phyloP scores from a whole-genome alignment of 2,329 filamentous ascomycete species.

The Sclerotinia nivalis region DNA sequence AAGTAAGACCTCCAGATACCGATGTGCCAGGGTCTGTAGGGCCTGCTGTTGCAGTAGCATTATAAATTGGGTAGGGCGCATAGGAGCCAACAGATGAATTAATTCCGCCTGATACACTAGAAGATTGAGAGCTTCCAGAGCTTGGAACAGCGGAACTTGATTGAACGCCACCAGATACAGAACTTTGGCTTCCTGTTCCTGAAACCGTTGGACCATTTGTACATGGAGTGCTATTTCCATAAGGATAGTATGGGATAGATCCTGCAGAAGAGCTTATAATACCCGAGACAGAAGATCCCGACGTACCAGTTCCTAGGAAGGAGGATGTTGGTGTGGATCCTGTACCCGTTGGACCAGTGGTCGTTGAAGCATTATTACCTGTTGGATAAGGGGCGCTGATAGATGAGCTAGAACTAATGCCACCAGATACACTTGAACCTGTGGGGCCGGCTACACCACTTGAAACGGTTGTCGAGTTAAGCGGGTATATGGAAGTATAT shows the following conservation, averaged over 20 bases:
- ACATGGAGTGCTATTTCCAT: conserved; percentile 14
- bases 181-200: background rate
- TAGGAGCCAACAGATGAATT: conserved; percentile 20
- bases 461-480: conserved; percentile 8
- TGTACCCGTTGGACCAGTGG: conserved; percentile 24
- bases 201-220: conserved; percentile 1
- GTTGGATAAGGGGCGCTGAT: conserved; percentile 23
- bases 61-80: conserved; percentile 26
- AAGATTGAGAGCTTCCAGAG: background rate
- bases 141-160: conserved; percentile 8
- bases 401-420: conserved; percentile 4
- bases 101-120: conserved; percentile 17
- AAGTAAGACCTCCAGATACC: background rate
- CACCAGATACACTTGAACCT: conserved; percentile 10
- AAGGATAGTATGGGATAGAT: conserved; percentile 25
- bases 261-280: conserved; percentile 15
- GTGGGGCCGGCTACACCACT: background rate
- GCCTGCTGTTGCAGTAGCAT: conserved; percentile 20
- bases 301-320: conserved; percentile 23
- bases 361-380: conserved; percentile 22
- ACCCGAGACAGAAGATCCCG: conserved; percentile 22
- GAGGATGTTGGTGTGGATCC: conserved; percentile 15
- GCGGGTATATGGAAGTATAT: conserved; percentile 11
- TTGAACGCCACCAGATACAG: background rate
- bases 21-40: conserved; percentile 22